Base-by-base conservation (phyloP, 139 green algal species). In the Coccomyxa sp. region DNA sequence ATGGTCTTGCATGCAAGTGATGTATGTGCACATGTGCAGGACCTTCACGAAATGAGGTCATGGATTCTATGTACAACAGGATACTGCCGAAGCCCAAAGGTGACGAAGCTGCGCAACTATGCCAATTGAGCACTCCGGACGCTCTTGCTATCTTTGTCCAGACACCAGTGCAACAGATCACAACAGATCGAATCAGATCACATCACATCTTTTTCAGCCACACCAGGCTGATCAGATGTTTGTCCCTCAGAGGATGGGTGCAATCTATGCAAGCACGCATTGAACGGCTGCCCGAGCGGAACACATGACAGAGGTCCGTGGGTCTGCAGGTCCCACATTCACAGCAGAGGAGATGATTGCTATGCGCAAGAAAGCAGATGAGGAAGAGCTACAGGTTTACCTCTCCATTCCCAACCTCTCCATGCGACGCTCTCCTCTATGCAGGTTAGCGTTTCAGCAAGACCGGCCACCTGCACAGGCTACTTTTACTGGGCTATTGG, bases 41-140 rank as follows among this genome's bases (percentile, higher is more conserved):
- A 39, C 40, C 83, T 24, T 55, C 72, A 38, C 74, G 89, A 14
- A 37, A 90, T 9, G 91, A 95, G 9, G 90, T 95, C 34, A 92
- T 98, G 88, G 84, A 94, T 0, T 89, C 83, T 54, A 98, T 98
- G 95, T 98, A 97, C 75, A 91, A 91, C 37, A 77, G 87, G 0
- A 50, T 93, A n/a, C 88, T 97, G 36, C 94, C 95, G 29, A 91
- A 90, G 68, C 93, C 95, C 0, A 54, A 84, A 82, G 83, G 76
- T 81, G 31, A 24, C 8, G 10, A n/a, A 31, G 68, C 22, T 1
- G 50, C 50, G 2, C 27, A 31, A 22, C 22, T 64, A 31, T 64
- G 5, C 50, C n/a, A n/a, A n/a, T 86, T 91, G 69, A 2, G 73
- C 39, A 7, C 70, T 2, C 8, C 7, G 37, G 4, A n/a, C 22